Base-by-base conservation (phyloP, 2,329 filamentous ascomycete species). In the Graphilbum sp. region DNA sequence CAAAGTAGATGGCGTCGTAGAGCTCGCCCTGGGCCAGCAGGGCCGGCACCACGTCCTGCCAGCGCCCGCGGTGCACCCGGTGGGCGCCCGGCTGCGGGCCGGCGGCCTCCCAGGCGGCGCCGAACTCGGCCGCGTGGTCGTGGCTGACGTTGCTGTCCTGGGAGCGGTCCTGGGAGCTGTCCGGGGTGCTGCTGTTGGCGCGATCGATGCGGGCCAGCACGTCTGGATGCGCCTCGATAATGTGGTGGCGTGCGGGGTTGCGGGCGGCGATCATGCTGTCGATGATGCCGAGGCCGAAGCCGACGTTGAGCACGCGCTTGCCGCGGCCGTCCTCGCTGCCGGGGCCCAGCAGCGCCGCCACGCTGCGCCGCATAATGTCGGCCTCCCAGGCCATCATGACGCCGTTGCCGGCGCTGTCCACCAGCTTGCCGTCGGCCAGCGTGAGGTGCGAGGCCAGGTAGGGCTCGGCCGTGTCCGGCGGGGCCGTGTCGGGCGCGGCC, bases 371-470 rank as follows among this genome's bases (percentile, higher is more conserved):
- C 85, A 93, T 93, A 49, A 93, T 90, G 46, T 77, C 73, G 2
- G 77, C 80, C 57, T 93, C 85, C 85, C 85, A 93, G 30, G 77
- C 70, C 85, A 93, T 93, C 85, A 93, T 93, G 34, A 93, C 82
- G 37, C 82, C 84, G 54, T 93, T 93, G 44, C 75, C 68, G 45
- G 75, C 72, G 4, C 72, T 66, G 52, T 90, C 83, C 7, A 90
- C 67, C 3, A 90, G 69, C 42, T 78, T 78, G 45, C 68, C 68
- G 41, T 69, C 62, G 35, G 68, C 65, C 56, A 81, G 79, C 13
- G 69, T 75, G 18, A 85, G 63, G 20, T 66, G 61, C 0, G 77
- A 80, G 35, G 70, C 66, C 34, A 88, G 70, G 52, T 86, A 87
- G 31, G 72, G 67, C 35, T 71, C 76, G 43, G 80, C 72, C 23